Evolutionary conservation across 192 early-diverging fungal genomes (phyloP), one percentile per base, ranked within the genome.

Genomic region (Coemansia sp.): DNA sequence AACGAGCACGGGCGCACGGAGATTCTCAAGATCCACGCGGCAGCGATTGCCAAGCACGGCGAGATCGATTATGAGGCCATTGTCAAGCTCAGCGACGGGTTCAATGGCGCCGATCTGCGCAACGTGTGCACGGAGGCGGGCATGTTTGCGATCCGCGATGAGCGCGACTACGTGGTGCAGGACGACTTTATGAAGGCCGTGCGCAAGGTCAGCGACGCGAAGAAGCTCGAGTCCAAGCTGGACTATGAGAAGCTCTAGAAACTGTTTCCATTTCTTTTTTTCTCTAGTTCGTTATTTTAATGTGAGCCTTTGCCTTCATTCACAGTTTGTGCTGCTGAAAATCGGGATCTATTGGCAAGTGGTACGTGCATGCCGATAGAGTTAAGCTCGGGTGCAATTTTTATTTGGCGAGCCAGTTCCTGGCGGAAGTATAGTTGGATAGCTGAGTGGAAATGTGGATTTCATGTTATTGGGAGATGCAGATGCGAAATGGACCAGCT

Each of bases 141-240:
- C 46, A 98, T 99, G 97, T 97, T 98, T 87, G 97, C 97, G 22
- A 98, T 99, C 59, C 91, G 95, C 27, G 95, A 97, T 51, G 95
- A 98, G 54, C 87, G 97, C 38, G 97, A 99, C 68, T 98, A 95
- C 75, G 84, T 88, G 22, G 65, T 94, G n/a, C 95, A 99, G 70
- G 95, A 96, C 59, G 97, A 99, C 63, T 99, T 97, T 74, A 98
- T 98, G 97, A 99, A 99, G 81, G 97, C 97, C 17, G 97, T 96
- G 29, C 87, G 97, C 56, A 99, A 99, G 81, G 94, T 99, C 26
- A 87, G 83, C 4, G 95, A 98, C 50, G 86, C 91, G 34, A 99
- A 99, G 87, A 98, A 98, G 64, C 76, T 94, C 31, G 90, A 91
- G 64, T 86, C 86, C 50, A 93, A 93, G 78, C 68, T 93, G 22